Evolutionary conservation across 345 rosid genomes (phyloP).

Genomic region (Clausena lansium): DNA sequence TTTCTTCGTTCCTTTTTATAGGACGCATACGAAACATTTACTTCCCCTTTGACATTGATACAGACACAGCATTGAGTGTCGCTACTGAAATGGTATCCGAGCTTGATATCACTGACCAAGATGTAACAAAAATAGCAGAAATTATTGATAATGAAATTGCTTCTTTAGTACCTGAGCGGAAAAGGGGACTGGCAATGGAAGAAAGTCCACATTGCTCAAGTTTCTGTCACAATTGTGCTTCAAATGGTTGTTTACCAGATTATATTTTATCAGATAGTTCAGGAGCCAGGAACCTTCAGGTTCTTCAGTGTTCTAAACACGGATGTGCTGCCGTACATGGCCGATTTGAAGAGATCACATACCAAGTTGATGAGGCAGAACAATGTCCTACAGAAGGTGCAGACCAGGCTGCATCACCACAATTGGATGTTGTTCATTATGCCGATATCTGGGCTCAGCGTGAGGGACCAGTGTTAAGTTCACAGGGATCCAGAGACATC

Average conservation of each 20-base stretch:
- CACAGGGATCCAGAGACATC: conserved; percentile 39
- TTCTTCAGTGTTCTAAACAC: conserved; percentile 47
- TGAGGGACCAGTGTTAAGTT: conserved; percentile 31
- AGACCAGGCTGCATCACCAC: conserved; percentile 18
- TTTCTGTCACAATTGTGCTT: conserved; percentile 44
- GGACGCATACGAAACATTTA: conserved; percentile 79
- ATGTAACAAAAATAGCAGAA: conserved; percentile 76
- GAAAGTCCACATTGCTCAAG: conserved; percentile 23
- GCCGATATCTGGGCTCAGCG: conserved; percentile 67
- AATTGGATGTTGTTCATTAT: conserved; percentile 28
- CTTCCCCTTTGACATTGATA: conserved; percentile 74
- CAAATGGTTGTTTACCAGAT: conserved; percentile 36
- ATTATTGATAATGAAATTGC: conserved; percentile 84
- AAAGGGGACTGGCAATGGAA: conserved; percentile 23
- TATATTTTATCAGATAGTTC: conserved; percentile 39
- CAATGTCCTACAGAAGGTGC: conserved; percentile 28
- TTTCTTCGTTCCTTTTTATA: conserved; percentile 27
- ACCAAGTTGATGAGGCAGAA: conserved; percentile 57
- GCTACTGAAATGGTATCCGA: conserved; percentile 93
- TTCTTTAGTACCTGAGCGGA: conserved; percentile 71
- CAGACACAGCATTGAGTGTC: conserved; percentile 73
- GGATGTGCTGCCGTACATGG: conserved; percentile 59
- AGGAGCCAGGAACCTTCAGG: conserved; percentile 40
- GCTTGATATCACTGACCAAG: conserved; percentile 76
- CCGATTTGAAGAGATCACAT: conserved; percentile 81